Base-by-base conservation (phyloP, 139 green algal species). In the Dunaliella primolecta region DNA sequence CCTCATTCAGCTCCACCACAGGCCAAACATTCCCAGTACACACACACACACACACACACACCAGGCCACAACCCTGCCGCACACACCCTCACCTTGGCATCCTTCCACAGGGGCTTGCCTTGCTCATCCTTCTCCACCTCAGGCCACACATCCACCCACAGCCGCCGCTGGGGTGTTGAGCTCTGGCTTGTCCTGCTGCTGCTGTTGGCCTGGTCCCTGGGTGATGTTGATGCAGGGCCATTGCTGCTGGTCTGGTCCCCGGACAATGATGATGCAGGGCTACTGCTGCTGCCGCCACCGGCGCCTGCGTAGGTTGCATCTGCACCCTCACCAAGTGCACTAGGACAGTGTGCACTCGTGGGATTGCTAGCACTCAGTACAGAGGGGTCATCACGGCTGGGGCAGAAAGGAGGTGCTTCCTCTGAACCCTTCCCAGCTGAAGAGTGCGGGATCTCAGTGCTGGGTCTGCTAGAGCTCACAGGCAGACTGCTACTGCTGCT, bases 131-230 rank as follows among this genome's bases (percentile, higher is more conserved):
- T 70, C 78, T 87, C 84, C 35, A 91, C 76, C 79, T 87, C 90
- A 46, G 85, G 81, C 36, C 93, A 88, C 82, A 93, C 86, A 87
- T 98, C 95, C 33, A 98, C 92, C 92, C 94, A 98, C 37, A 98
- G 64, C 24, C 86, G 80, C 37, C 85, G 55, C 83, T 90, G 85
- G 72, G 78, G 75, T 55, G 76, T 23, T n/a, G n/a, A n/a, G n/a
- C n/a, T n/a, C n/a, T n/a, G n/a, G n/a, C n/a, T n/a, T n/a, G n/a
- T n/a, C n/a, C n/a, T n/a, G n/a, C n/a, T n/a, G 7, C 7, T 7
- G 46, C 46, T 64, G 46, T 25, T 64, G 15, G 46, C 46, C 7
- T 15, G 7, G 46, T 25, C 7, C 15, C 46, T 64, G 46, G 7
- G 15, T 7, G 46, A 25, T 7, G 15, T 64, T 7, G 7, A 25